phyloP scores from a whole-genome alignment of 2,329 filamentous ascomycete species.

The Trichophyton rubrum region DNA sequence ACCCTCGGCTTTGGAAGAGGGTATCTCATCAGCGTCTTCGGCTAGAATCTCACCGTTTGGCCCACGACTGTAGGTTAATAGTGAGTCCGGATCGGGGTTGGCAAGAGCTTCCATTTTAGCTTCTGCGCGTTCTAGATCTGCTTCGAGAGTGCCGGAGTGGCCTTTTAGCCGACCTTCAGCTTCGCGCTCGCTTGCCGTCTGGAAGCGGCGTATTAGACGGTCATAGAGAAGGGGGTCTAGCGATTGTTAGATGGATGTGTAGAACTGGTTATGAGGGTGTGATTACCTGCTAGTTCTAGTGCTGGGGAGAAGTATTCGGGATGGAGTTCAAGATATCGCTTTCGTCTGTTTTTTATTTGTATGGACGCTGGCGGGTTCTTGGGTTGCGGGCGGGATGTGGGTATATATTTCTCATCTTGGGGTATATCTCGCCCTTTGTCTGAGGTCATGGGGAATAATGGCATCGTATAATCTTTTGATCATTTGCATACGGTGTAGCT shows the following conservation, averaged over 20 bases:
- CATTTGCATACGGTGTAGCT: background rate
- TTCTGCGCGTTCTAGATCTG: constrained; percentile 64
- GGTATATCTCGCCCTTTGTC: constrained; percentile 7
- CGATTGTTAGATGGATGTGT: background rate
- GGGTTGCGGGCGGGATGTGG: background rate
- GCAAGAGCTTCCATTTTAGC: constrained; percentile 54
- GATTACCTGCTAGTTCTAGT: constrained; percentile 49
- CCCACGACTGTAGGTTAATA: constrained; percentile 39
- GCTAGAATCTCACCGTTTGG: constrained; percentile 45
- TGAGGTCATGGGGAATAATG: constrained; percentile 26
- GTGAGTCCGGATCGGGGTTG: constrained; percentile 40
- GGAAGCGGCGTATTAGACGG: constrained; percentile 62
- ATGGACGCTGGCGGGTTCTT: constrained; percentile 29
- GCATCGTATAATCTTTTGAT: constrained; percentile 17
- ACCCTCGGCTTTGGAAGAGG: constrained; percentile 53
- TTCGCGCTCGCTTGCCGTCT: constrained; percentile 59
- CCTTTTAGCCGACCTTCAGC: constrained; percentile 61
- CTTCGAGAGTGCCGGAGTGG: constrained; percentile 65
- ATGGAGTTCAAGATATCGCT: constrained; percentile 60
- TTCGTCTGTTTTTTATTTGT: constrained; percentile 59
- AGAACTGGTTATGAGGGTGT: constrained; percentile 5
- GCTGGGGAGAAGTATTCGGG: constrained; percentile 55
- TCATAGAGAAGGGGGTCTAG: constrained; percentile 72
- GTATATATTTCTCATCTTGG: background rate
- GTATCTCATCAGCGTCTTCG: constrained; percentile 47